Conservation (phyloP, 129 eudicot genomes). For the Flaveria brownii region DNA sequence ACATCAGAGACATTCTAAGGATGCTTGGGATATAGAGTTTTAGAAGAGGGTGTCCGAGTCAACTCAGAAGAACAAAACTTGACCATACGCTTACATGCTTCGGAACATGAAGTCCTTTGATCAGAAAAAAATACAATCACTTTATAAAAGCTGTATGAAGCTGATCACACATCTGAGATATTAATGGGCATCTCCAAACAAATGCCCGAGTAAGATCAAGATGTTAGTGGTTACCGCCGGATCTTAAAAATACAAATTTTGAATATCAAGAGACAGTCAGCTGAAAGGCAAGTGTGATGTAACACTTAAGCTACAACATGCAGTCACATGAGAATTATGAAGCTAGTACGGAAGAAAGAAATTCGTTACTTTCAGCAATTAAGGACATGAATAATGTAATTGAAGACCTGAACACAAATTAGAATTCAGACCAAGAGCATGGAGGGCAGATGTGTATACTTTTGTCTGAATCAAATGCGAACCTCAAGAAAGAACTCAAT, state of each 20-base stretch:
- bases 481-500: conserved; percentile 55
- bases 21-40: conserved; percentile 80
- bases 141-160: conserved; percentile 60
- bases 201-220: too few relatives aligned
- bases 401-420: conserved; percentile 22
- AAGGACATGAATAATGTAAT: too few relatives aligned
- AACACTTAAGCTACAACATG: too few relatives aligned
- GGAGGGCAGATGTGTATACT: conserved; percentile 51
- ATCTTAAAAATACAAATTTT: conserved; percentile 37
- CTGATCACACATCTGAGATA: conserved; percentile 35
- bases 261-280: too few relatives aligned
- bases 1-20: conserved; percentile 62
- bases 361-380: too few relatives aligned
- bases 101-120: conserved; percentile 44
- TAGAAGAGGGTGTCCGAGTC: conserved; percentile 61
- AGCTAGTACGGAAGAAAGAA: too few relatives aligned
- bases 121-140: conserved; percentile 49
- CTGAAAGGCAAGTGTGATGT: too few relatives aligned
- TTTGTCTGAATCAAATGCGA: conserved; percentile 52
- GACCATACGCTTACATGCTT: conserved; percentile 42
- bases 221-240: conserved; percentile 38
- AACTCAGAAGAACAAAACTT: conserved; percentile 52
- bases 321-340: too few relatives aligned
- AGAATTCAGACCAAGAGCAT: conserved; percentile 48
- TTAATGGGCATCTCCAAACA: too few relatives aligned